Base-by-base conservation (phyloP, 495 filamentous ascomycete genomes). In the Endocarpon pusillum region DNA sequence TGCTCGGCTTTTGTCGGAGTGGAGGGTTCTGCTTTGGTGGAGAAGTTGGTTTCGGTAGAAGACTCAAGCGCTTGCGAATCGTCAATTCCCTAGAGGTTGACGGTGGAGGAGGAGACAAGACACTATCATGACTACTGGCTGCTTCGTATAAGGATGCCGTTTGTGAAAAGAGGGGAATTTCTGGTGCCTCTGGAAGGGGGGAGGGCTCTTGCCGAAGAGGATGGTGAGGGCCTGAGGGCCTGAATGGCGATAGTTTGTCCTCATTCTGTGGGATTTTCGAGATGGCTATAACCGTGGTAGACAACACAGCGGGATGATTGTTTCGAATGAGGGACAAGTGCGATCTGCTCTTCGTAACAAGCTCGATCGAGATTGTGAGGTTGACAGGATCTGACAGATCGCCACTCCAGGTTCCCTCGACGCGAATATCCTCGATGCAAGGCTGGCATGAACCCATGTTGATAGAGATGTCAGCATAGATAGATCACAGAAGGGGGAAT, bases 331-430 rank as follows among this genome's bases (percentile, higher is more conserved):
- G 22, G 9, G 21, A 16, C 21, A 36, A 8, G 19, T 12, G 12
- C 23, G 34, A 16, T 11, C 15, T n/a, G 7, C 15, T 9, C 11
- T 15, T 4, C 25, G n/a, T 14, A 3, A 28, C 4, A 17, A 25
- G 21, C 42, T 59, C 53, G 11, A 59, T 32, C 2, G 42, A 35
- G 3, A 61, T 43, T 20, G 32, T 44, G 28, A 55, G 32, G 8
- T 45, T 38, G n/a, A 52, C 54, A 7, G 43, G 42, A 9, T 52
- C 41, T 1, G 34, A 21, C 7, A 40, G 39, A 4, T 51, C 43
- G 3, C 53, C 56, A 32, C 34, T 42, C 58, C 58, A 61, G 11
- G 47, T 44, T 9, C 49, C 50, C 28, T 37, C 47, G 11, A 61
- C 19, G 17, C 58, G 54, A 5, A 58, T 42, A 19, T 58, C 48